Conservation (phyloP, 2,329 filamentous ascomycete genomes). For the Tothia fuscella region DNA sequence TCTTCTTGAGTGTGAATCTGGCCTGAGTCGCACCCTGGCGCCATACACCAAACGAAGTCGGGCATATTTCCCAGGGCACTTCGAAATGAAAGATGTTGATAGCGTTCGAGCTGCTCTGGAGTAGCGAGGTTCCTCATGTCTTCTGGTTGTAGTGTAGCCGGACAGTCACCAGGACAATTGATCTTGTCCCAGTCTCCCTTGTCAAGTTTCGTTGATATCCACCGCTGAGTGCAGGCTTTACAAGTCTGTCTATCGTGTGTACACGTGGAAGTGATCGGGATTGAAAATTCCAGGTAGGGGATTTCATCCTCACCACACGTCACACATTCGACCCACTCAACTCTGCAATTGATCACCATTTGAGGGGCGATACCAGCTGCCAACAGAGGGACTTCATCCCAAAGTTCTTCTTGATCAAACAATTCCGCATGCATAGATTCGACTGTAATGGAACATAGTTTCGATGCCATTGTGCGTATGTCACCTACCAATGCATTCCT, state of each 20-base stretch:
- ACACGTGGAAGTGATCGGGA: not conserved
- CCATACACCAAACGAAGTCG: conserved; percentile 2
- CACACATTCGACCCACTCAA: not conserved
- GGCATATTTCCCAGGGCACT: not conserved
- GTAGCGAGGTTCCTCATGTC: not conserved
- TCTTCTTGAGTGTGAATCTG: not conserved
- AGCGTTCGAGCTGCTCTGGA: not conserved
- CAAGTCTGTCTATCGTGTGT: not conserved
- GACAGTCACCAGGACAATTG: not conserved
- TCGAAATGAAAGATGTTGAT: conserved; percentile 1
- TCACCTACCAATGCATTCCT: not conserved
- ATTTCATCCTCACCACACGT: conserved; percentile 1
- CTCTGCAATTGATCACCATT: not conserved
- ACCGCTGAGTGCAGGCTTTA: not conserved
- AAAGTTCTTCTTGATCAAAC: not conserved
- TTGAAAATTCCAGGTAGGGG: not conserved
- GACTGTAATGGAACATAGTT: not conserved
- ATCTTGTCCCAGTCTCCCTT: not conserved
- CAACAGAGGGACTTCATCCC: not conserved
- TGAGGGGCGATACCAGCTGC: not conserved
- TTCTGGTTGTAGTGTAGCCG: not conserved
- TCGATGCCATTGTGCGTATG: not conserved
- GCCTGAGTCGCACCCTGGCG: not conserved
- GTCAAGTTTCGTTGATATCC: not conserved
- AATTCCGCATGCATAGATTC: not conserved